Percentiles rank a stretch among this genome's conserved stretches.
Conservation (phyloP, 768 basidiomycete genomes). For the Podaxis sp. region DNA sequence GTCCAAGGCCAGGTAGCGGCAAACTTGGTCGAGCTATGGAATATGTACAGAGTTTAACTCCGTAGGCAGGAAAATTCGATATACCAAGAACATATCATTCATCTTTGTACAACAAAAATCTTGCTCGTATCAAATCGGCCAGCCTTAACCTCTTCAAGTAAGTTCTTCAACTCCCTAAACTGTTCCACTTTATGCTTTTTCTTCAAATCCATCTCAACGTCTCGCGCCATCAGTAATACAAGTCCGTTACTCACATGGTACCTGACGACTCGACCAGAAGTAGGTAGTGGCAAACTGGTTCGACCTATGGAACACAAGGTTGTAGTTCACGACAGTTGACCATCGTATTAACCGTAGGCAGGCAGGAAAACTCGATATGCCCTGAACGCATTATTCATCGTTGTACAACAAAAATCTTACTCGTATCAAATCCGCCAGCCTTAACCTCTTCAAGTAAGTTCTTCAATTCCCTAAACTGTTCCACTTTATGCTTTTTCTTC, state of each 20-base stretch:
- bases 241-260: constrained; percentile 50
- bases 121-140: neutral
- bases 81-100: neutral
- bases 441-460: neutral
- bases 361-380: no score
- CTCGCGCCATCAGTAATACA: neutral
- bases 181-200: neutral
- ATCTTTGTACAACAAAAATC: neutral
- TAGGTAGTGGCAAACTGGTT: no score
- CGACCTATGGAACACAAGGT: no score
- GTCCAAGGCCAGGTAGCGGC: no score
- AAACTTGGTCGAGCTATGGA: no score
- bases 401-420: neutral
- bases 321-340: no score
- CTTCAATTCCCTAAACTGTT: neutral
- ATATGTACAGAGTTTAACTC: no score
- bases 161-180: neutral
- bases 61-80: no score
- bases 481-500: neutral
- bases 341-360: no score
- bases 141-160: neutral
- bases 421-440: neutral
- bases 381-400: neutral
- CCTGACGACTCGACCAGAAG: constrained; percentile 70
- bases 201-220: neutral